Evolutionary conservation across 768 basidiomycete species (phyloP).

Genomic region (Candolleomyces aberdarensis): DNA sequence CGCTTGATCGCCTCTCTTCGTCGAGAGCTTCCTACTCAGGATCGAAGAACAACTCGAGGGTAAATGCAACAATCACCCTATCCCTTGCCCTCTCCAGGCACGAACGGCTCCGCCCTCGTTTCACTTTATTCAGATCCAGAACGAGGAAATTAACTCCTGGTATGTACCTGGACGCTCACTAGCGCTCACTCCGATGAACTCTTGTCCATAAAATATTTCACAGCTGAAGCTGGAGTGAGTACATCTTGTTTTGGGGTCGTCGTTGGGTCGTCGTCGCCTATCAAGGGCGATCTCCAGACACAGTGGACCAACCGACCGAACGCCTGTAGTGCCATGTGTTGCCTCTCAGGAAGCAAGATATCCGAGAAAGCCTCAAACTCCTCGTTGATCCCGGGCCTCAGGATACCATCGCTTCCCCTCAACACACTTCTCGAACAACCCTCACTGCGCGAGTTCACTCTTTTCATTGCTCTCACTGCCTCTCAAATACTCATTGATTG

Average conservation of each 20-base stretch:
- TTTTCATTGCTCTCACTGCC: background rate
- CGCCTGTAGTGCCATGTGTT: slow-evolving; percentile 39
- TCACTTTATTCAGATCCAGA: slow-evolving; percentile 33
- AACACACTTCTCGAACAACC: slow-evolving; percentile 20
- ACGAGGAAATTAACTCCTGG: slow-evolving; percentile 37
- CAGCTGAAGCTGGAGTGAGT: slow-evolving; percentile 36
- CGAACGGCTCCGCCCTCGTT: slow-evolving; percentile 36
- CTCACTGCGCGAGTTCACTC: background rate
- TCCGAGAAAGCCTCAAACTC: slow-evolving; percentile 43
- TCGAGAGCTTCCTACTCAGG: slow-evolving; percentile 19
- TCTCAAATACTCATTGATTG: background rate
- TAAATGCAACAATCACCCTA: slow-evolving; percentile 30
- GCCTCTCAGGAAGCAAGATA: slow-evolving; percentile 44
- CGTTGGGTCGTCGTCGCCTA: background rate
- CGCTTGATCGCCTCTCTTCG: slow-evolving; percentile 18
- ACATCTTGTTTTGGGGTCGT: background rate
- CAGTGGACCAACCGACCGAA: too few species aligned
- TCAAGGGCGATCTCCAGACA: too few species aligned
- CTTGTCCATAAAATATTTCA: slow-evolving; percentile 50
- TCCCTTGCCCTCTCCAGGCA: slow-evolving; percentile 31
- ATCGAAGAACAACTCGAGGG: slow-evolving; percentile 23
- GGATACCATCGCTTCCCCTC: slow-evolving; percentile 43
- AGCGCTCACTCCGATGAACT: slow-evolving; percentile 49
- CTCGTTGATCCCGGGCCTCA: slow-evolving; percentile 51
- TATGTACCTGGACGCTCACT: slow-evolving; percentile 52